A percentile compares a stretch with the other conserved stretches of the same genome.
Evolutionary conservation across 2,329 filamentous ascomycete genomes (phyloP).

Genomic region (Sporothrix globosa): DNA sequence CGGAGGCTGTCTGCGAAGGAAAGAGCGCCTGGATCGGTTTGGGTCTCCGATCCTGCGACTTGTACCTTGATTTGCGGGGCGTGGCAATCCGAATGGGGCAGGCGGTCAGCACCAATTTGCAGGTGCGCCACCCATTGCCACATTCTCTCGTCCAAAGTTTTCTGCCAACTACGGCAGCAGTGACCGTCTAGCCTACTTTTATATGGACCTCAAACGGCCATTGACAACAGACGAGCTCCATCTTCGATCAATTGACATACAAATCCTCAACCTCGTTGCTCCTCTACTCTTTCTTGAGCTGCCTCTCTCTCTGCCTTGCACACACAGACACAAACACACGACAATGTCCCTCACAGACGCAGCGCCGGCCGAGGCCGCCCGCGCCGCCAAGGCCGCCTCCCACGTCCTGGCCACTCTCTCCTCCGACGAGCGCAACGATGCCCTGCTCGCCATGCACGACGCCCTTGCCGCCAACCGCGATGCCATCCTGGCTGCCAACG

Average conservation of each 20-base stretch:
- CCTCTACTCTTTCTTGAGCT: background rate
- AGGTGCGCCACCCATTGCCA: background rate
- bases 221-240: background rate
- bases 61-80: conserved; percentile 8
- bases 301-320: background rate
- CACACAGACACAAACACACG: background rate
- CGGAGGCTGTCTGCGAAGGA: too few species aligned
- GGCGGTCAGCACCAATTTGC: conserved; percentile 13
- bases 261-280: background rate
- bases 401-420: conserved; percentile 80
- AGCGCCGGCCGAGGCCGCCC: conserved; percentile 75
- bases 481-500: conserved; percentile 84
- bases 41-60: conserved; percentile 26
- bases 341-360: conserved; percentile 88
- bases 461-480: conserved; percentile 72
- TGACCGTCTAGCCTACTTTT: conserved; percentile 22
- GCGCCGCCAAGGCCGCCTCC: conserved; percentile 77
- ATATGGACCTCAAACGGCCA: background rate
- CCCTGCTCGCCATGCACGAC: conserved; percentile 78
- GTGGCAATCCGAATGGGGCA: conserved; percentile 11
- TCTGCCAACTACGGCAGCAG: conserved; percentile 17
- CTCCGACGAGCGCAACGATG: conserved; percentile 75
- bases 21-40: conserved; percentile 27
- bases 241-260: background rate
- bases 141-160: conserved; percentile 3